Conservation (phyloP, 2,329 filamentous ascomycete species). For the Colletotrichum zoysiae region DNA sequence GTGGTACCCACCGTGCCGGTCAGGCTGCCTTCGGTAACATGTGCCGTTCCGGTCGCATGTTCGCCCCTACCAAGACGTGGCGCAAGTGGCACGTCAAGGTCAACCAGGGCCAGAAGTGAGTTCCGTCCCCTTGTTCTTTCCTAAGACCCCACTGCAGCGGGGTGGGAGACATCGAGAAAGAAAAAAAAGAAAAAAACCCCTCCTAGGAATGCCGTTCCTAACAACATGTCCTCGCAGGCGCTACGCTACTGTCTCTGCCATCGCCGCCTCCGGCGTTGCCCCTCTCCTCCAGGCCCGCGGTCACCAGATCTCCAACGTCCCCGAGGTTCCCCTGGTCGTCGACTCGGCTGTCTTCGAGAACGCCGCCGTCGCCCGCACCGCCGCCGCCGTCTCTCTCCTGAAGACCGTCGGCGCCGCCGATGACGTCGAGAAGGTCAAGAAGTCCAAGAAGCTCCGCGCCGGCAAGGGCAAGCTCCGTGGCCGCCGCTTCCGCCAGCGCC, state of each 20-base stretch:
- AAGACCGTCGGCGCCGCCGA: constrained; percentile 90
- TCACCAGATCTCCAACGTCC: constrained; percentile 91
- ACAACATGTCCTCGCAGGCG: constrained; percentile 67
- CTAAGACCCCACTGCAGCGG: neutral
- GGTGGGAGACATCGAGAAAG: too few relatives aligned
- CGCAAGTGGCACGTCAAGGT: constrained; percentile 99
- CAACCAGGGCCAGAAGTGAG: constrained; percentile 97
- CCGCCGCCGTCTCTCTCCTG: constrained; percentile 86
- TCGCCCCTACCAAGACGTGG: constrained; percentile 99
- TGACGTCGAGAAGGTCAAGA: constrained; percentile 95
- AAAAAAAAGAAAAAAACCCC: neutral
- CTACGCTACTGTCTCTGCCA: constrained; percentile 96
- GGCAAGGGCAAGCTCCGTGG: constrained; percentile 99
- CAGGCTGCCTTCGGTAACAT: constrained; percentile 99
- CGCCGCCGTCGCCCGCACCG: constrained; percentile 87
- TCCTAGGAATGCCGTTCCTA: constrained; percentile 16
- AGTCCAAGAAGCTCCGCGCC: constrained; percentile 95
- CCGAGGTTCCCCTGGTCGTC: constrained; percentile 97
- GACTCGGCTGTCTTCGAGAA: constrained; percentile 90
- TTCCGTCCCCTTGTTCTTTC: constrained; percentile 39
- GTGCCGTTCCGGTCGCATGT: constrained; percentile 99
- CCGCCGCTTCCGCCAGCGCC: constrained; percentile 96
- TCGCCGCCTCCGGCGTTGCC: constrained; percentile 95
- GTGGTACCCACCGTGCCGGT: constrained; percentile 99
- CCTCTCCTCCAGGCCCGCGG: constrained; percentile 96